Base-by-base conservation (phyloP, 371 early-diverging fungal species). In the Zopfochytrium polystomum region DNA sequence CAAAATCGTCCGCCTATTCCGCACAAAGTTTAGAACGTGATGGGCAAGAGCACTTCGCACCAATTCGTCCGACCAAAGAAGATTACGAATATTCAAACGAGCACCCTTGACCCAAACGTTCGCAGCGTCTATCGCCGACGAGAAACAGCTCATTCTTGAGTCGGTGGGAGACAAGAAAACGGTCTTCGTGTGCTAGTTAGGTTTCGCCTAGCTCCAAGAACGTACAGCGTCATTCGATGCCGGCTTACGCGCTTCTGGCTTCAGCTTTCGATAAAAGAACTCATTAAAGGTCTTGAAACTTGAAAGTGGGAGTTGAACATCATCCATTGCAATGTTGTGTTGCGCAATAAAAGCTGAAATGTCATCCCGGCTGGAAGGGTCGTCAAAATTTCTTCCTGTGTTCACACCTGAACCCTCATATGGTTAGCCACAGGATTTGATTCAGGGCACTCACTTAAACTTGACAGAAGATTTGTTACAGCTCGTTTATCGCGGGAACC, bases 81-180 rank as follows among this genome's bases (percentile, higher is more conserved):
- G n/a, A n/a, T n/a, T n/a, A n/a, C n/a, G n/a, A n/a, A n/a, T n/a
- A n/a, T n/a, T 84, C 55, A 93, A 93, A 22, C 83, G 82, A 1
- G 78, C 67, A 7, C 94, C 94, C 65, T 93, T 93, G 67, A 93
- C 88, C 94, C 94, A 94, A 15, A 92, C 55, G 52, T 77, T 67
- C 31, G 82, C 87, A 0, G 93, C 90, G n/a, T 79, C 78, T 15
- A 70, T 70, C 7, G 91, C 78, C 13, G 83, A 85, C 33, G 76
- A 69, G 68, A 90, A 94, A 15, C 82, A 82, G 61, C 79, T 86
- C 73, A 87, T 79, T 31, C 94, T 80, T 58, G 87, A 86, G 58
- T 94, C 94, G 0, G 93, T 91, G 18, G 90, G 84, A 33, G 87
- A 87, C 3, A 90, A 87, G 1, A 79, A 80, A 0, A 91, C 84